phyloP scores from a whole-genome alignment of 805 yeast genomes.

The Sugiyamaella valdiviana region DNA sequence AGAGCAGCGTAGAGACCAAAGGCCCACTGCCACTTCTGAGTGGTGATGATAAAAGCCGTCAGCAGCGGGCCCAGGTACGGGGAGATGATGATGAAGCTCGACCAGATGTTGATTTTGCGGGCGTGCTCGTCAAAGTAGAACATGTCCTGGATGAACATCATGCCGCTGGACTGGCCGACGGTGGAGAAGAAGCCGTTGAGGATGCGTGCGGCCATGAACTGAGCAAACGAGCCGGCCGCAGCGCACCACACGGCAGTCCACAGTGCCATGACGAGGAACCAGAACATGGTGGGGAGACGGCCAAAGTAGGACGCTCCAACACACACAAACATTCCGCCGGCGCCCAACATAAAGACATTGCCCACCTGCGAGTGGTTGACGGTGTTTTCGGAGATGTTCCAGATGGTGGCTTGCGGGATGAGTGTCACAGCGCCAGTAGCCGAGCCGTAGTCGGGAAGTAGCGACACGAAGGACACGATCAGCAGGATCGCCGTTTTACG shows the following conservation, averaged over 20 bases:
- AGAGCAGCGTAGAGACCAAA: conserved; percentile 7
- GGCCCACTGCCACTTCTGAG: conserved; percentile 8
- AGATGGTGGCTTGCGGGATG: conserved; percentile 8
- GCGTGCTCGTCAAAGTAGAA: conserved; percentile 5
- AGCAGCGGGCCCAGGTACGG: conserved; percentile 8
- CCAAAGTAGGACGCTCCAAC: conserved; percentile 6
- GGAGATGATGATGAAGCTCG: conserved; percentile 5
- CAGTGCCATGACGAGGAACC: conserved; percentile 7
- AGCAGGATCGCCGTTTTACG: conserved; percentile 34
- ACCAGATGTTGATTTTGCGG: conserved; percentile 6
- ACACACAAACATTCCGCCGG: conserved; percentile 6
- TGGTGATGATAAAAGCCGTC: conserved; percentile 6
- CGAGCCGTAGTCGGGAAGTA: conserved; percentile 10
- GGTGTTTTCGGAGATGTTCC: conserved; percentile 3
- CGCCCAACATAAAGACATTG: conserved; percentile 9
- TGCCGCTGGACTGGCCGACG: conserved; percentile 6
- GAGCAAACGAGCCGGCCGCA: conserved; percentile 1
- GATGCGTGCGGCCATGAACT: conserved; percentile 8
- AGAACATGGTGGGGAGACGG: conserved; percentile 5
- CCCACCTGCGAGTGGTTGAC: conserved; percentile 11
- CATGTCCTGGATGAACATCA: conserved; percentile 11
- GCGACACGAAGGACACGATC: conserved; percentile 5
- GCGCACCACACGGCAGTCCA: conserved; percentile 13
- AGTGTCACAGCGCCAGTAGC: conserved; percentile 8
- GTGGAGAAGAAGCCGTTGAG: conserved; percentile 7